Evolutionary conservation across 768 basidiomycete genomes (phyloP).

Genomic region (Panaeolus papilionaceus): DNA sequence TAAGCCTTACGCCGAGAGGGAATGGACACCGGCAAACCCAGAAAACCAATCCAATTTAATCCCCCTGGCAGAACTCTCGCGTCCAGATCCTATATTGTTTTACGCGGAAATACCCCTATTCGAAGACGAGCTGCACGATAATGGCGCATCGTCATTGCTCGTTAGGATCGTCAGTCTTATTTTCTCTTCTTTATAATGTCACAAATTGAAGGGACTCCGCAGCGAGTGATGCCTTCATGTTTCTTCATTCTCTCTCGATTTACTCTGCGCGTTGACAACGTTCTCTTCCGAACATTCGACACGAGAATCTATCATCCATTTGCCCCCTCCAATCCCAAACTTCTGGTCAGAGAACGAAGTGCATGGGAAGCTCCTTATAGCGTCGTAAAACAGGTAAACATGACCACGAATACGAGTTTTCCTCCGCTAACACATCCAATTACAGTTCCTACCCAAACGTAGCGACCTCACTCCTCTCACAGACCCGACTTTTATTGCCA

Average conservation of each 20-base stretch:
- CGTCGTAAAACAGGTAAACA: slow-evolving; percentile 72
- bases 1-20: slow-evolving; percentile 26
- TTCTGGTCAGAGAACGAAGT: slow-evolving; percentile 78
- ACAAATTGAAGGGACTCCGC: slow-evolving; percentile 18
- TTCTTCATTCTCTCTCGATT: slow-evolving; percentile 91
- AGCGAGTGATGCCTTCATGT: slow-evolving; percentile 98
- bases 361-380: slow-evolving; percentile 95
- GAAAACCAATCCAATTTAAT: slow-evolving; percentile 67
- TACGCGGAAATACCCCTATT: slow-evolving; percentile 95
- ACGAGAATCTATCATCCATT: slow-evolving; percentile 92
- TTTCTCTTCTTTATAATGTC: slow-evolving; percentile 1
- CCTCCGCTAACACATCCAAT: slow-evolving; percentile 14
- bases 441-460: slow-evolving; percentile 68
- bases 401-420: slow-evolving; percentile 4
- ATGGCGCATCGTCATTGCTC: slow-evolving; percentile 85
- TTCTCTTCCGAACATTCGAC: slow-evolving; percentile 90
- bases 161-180: slow-evolving; percentile 82
- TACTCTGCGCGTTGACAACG: slow-evolving; percentile 93
- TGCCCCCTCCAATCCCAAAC: slow-evolving; percentile 53
- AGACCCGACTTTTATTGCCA: slow-evolving; percentile 83
- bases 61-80: slow-evolving; percentile 83
- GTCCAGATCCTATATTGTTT: slow-evolving; percentile 96
- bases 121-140: slow-evolving; percentile 97
- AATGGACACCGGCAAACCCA: slow-evolving; percentile 64
- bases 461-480: slow-evolving; percentile 91